phyloP scores from a whole-genome alignment of 2,329 filamentous ascomycete species.

The Exophiala xenobiotica region DNA sequence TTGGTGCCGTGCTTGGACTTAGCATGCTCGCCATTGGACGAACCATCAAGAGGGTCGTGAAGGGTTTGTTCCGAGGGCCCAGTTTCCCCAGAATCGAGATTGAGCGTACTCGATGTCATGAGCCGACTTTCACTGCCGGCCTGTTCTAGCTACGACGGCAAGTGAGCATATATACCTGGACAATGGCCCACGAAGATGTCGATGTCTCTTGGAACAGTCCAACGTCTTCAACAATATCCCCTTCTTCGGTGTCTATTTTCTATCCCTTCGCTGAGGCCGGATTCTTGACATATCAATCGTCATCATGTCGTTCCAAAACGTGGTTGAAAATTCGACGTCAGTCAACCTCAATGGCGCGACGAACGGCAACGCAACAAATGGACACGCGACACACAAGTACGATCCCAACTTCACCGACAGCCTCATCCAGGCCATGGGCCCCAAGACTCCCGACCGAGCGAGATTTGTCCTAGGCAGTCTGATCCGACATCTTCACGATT shows the following conservation, averaged over 20 bases:
- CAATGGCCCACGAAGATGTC: not conserved
- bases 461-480: constrained; percentile 63
- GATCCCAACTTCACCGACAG: constrained; percentile 75
- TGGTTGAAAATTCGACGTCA: constrained; percentile 3
- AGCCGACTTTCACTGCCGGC: constrained; percentile 2
- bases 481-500: constrained; percentile 74
- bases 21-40: not conserved
- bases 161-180: not conserved
- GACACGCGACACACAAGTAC: constrained; percentile 46
- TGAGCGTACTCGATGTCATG: not conserved
- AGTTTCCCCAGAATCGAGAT: not conserved
- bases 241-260: not conserved
- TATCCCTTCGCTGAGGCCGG: too few species aligned
- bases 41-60: too few species aligned
- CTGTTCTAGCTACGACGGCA: not conserved
- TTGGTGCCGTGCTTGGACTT: constrained; percentile 3
- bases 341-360: constrained; percentile 1
- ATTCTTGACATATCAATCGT: too few species aligned
- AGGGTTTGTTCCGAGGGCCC: not conserved
- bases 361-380: constrained; percentile 2
- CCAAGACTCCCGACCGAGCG: constrained; percentile 64
- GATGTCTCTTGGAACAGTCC: too few species aligned
- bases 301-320: constrained; percentile 9
- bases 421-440: constrained; percentile 71
- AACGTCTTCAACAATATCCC: not conserved